A percentile compares a stretch with the other conserved stretches of the same genome.
Evolutionary conservation across 352 stramenopile genomes (phyloP).

Genomic region (Blastocystis hominis): DNA sequence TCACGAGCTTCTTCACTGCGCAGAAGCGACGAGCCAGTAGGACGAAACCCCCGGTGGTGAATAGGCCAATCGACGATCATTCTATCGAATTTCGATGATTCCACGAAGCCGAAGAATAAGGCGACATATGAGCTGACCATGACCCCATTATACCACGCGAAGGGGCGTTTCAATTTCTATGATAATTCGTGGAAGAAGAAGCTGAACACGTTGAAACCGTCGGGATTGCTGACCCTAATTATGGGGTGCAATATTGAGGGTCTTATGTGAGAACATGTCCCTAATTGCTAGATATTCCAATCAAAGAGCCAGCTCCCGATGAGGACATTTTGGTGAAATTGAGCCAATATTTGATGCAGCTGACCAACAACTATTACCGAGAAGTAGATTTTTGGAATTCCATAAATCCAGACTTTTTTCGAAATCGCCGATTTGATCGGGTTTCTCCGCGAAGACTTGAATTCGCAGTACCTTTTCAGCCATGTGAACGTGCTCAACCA

Average conservation of each 20-base stretch:
- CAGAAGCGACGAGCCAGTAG: not conserved
- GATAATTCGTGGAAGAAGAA: slow-evolving; percentile 42
- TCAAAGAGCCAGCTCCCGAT: not conserved
- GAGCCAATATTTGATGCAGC: not conserved
- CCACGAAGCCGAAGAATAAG: not conserved
- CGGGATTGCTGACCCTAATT: slow-evolving; percentile 13
- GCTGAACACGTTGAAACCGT: slow-evolving; percentile 27
- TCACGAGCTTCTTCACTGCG: not conserved
- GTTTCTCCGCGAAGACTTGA: slow-evolving; percentile 30
- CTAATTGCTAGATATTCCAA: not conserved
- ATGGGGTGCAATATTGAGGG: not conserved
- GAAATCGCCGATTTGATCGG: slow-evolving; percentile 29
- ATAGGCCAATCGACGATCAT: not conserved
- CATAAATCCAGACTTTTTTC: slow-evolving; percentile 26
- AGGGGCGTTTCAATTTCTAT: not conserved
- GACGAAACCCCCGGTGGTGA: not conserved
- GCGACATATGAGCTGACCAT: not conserved
- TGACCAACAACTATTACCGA: slow-evolving; percentile 50
- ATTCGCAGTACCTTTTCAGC: not conserved
- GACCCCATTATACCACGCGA: not conserved
- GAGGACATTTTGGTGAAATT: not conserved
- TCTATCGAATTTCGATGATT: not conserved
- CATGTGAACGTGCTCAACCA: not conserved
- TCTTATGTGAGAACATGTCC: not conserved
- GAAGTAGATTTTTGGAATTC: not conserved